phyloP scores from a whole-genome alignment of 371 early-diverging fungal species.

The Coemansia sp. region DNA sequence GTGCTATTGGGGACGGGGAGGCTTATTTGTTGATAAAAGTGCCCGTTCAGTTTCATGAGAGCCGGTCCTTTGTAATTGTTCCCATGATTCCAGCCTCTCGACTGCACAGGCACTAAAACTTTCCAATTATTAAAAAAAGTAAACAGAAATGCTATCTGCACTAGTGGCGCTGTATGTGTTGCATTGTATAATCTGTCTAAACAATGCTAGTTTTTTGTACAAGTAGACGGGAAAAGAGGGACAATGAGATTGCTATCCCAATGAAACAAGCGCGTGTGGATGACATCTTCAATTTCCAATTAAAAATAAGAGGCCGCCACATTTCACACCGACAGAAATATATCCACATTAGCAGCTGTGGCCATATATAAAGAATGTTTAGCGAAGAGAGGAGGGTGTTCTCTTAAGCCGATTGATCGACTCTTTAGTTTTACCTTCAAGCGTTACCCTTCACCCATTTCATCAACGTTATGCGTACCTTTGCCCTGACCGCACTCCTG shows the following conservation, averaged over 20 bases:
- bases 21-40: too few species aligned
- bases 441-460: not conserved
- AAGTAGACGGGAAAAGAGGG: not conserved
- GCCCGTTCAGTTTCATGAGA: too few species aligned
- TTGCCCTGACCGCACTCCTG: slow-evolving; percentile 24
- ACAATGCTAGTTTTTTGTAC: not conserved
- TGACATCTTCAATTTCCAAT: slow-evolving; percentile 4
- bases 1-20: too few species aligned
- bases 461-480: slow-evolving; percentile 19
- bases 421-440: not conserved
- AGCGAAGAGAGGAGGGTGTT: not conserved
- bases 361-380: not conserved
- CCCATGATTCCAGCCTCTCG: too few species aligned
- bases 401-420: not conserved
- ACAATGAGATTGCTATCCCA: not conserved
- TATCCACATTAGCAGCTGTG: not conserved
- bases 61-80: too few species aligned
- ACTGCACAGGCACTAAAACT: too few species aligned
- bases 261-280: not conserved
- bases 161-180: too few species aligned
- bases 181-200: not conserved
- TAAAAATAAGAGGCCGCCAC: not conserved
- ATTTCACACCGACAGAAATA: not conserved
- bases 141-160: too few species aligned
- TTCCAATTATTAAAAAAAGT: too few species aligned